Percentiles rank a stretch among this genome's conserved stretches.
These are phyloP conservation scores for Xylaria sp. DNA, from an alignment of 2,329 filamentous ascomycete genomes.

Conservation along the genomic window DNA sequence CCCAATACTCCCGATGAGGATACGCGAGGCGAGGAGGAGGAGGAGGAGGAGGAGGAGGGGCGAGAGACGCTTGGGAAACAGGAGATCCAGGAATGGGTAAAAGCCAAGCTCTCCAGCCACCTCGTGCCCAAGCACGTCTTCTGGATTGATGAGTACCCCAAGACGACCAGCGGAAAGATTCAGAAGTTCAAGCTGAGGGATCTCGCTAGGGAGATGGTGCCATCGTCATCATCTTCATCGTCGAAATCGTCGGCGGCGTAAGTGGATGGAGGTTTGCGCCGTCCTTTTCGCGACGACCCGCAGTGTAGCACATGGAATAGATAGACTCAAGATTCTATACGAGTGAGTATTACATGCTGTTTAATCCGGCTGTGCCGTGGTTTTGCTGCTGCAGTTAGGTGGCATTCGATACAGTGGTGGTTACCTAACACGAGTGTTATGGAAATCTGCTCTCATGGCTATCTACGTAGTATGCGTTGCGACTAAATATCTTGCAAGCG, in stretches of 20 bases:
- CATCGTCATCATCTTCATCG: not conserved
- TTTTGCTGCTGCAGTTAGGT: not conserved
- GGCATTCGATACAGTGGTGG: not conserved
- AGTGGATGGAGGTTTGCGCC: not conserved
- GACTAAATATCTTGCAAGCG: too few relatives aligned
- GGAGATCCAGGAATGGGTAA: slow-evolving; percentile 78
- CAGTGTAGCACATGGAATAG: not conserved
- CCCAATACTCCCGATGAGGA: slow-evolving; percentile 11
- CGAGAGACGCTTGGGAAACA: slow-evolving; percentile 61
- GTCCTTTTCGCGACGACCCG: not conserved
- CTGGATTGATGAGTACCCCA: slow-evolving; percentile 85
- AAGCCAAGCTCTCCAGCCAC: slow-evolving; percentile 73
- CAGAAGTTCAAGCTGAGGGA: slow-evolving; percentile 91
- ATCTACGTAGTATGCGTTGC: too few relatives aligned
- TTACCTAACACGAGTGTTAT: too few relatives aligned
- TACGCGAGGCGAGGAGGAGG: slow-evolving; percentile 14
- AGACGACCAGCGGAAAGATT: slow-evolving; percentile 96
- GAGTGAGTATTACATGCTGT: not conserved
- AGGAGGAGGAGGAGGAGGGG: slow-evolving; percentile 11
- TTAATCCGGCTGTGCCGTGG: not conserved
- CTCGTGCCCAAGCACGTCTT: slow-evolving; percentile 92
- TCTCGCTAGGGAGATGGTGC: slow-evolving; percentile 58
- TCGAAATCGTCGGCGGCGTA: not conserved
- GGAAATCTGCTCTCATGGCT: too few relatives aligned
- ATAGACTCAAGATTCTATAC: not conserved